These are phyloP conservation scores for Annulohypoxylon maeteangense DNA, from an alignment of 495 filamentous ascomycete species.

Conservation along the genomic window DNA sequence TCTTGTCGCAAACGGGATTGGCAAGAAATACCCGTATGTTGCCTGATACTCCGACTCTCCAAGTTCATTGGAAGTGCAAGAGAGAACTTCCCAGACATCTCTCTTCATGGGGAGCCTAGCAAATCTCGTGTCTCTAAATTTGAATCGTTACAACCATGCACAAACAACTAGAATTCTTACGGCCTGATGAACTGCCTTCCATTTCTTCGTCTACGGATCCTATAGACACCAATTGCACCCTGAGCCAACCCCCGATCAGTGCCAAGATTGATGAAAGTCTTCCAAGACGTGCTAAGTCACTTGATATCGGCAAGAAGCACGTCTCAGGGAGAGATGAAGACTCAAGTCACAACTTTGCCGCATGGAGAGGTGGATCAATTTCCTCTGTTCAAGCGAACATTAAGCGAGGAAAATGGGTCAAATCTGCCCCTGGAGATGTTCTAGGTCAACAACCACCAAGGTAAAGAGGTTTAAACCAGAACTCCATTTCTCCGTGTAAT, in stretches of 20 bases:
- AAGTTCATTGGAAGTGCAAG: neutral
- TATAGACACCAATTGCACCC: conserved; percentile 4
- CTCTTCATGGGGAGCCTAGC: neutral
- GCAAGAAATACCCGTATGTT: too few species aligned
- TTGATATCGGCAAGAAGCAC: neutral
- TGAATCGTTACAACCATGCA: neutral
- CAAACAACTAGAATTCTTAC: neutral
- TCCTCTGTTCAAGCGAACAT: conserved; percentile 30
- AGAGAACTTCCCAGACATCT: neutral
- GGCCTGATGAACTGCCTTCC: conserved; percentile 2
- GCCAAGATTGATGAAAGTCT: neutral
- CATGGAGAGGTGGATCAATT: conserved; percentile 17
- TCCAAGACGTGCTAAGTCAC: conserved; percentile 7
- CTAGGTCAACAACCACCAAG: neutral
- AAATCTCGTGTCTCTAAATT: neutral
- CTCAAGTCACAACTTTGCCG: neutral
- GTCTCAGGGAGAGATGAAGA: neutral
- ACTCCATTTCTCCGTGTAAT: neutral
- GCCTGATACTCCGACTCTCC: neutral
- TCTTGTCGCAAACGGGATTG: neutral
- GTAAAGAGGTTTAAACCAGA: neutral
- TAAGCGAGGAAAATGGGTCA: conserved; percentile 31
- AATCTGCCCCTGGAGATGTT: conserved; percentile 34
- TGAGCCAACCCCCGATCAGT: neutral
- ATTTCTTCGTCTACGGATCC: conserved; percentile 26